Percentiles rank a stretch among this genome's conserved stretches.
Conservation (phyloP, 2,329 filamentous ascomycete species). For the Epichloe sibirici region DNA sequence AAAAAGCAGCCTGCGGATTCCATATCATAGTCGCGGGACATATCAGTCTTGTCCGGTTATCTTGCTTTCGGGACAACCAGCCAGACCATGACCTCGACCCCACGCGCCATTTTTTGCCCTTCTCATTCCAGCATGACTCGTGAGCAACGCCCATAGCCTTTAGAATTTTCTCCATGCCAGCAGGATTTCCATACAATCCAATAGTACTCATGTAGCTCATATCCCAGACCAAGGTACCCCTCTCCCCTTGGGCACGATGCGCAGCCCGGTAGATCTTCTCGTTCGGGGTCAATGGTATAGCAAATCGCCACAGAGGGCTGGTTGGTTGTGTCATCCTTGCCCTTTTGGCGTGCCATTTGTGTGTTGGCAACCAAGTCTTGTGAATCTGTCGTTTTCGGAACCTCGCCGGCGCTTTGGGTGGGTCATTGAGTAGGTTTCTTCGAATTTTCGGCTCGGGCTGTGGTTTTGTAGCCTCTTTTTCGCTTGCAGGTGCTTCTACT, state of each 20-base stretch:
- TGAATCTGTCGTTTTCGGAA: slow-evolving; percentile 76
- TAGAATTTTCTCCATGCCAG: slow-evolving; percentile 54
- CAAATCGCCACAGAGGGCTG: slow-evolving; percentile 79
- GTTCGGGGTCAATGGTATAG: slow-evolving; percentile 71
- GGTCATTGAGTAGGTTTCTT: slow-evolving; percentile 54
- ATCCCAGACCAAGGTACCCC: slow-evolving; percentile 81
- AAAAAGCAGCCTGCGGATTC: slow-evolving; percentile 37
- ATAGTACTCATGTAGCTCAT: slow-evolving; percentile 90
- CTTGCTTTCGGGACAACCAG: slow-evolving; percentile 39
- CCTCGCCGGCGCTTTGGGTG: slow-evolving; percentile 43
- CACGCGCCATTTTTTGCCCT: slow-evolving; percentile 57
- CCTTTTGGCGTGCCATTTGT: slow-evolving; percentile 86
- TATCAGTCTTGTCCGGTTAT: slow-evolving; percentile 44
- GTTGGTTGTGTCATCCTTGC: slow-evolving; percentile 75
- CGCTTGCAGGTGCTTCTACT: slow-evolving; percentile 5
- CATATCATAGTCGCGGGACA: slow-evolving; percentile 66
- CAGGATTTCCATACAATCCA: slow-evolving; percentile 54
- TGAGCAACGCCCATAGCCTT: slow-evolving; percentile 50
- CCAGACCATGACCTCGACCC: slow-evolving; percentile 39
- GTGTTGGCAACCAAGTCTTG: slow-evolving; percentile 92
- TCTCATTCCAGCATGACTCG: slow-evolving; percentile 48
- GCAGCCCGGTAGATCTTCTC: slow-evolving; percentile 83
- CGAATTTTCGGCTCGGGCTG: slow-evolving; percentile 52
- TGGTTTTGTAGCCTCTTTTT: slow-evolving; percentile 11
- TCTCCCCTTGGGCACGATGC: slow-evolving; percentile 63